These are phyloP conservation scores for Torulaspora maleeae DNA, from an alignment of 805 yeast species.

Conservation along the genomic window DNA sequence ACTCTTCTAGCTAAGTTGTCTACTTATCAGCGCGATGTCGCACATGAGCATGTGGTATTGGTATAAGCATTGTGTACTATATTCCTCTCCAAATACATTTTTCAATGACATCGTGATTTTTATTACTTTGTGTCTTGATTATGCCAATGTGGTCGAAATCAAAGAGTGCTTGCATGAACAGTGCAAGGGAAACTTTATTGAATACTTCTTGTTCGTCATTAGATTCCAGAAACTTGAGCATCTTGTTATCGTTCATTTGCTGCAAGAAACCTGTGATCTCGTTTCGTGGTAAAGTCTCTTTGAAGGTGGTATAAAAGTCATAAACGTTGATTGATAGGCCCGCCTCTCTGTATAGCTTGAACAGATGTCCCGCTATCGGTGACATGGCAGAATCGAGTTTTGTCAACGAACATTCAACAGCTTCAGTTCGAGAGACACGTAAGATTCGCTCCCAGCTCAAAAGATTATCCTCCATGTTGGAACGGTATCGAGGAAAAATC, in stretches of 20 bases:
- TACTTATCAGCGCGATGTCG: neutral
- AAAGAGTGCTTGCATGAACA: constrained; percentile 70
- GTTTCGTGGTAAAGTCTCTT: constrained; percentile 41
- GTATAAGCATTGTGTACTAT: constrained; percentile 8
- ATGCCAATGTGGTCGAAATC: constrained; percentile 70
- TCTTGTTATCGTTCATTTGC: constrained; percentile 25
- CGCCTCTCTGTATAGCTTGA: constrained; percentile 73
- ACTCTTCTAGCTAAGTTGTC: neutral
- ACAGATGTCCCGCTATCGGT: constrained; percentile 56
- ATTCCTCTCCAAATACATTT: constrained; percentile 36
- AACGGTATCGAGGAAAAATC: constrained; percentile 30
- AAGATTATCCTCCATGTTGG: constrained; percentile 33
- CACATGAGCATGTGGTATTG: neutral
- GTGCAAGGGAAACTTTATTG: constrained; percentile 59
- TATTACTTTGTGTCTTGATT: constrained; percentile 50
- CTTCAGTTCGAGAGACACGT: constrained; percentile 7
- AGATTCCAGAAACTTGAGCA: constrained; percentile 24
- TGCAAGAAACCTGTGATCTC: constrained; percentile 27
- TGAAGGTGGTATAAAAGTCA: constrained; percentile 63
- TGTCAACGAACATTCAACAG: constrained; percentile 13
- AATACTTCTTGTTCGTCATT: constrained; percentile 42
- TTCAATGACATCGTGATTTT: constrained; percentile 29
- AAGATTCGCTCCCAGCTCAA: constrained; percentile 31
- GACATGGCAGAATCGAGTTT: constrained; percentile 39
- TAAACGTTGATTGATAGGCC: constrained; percentile 60